Conservation (phyloP, 768 basidiomycete genomes). For the Boletus reticulatus region DNA sequence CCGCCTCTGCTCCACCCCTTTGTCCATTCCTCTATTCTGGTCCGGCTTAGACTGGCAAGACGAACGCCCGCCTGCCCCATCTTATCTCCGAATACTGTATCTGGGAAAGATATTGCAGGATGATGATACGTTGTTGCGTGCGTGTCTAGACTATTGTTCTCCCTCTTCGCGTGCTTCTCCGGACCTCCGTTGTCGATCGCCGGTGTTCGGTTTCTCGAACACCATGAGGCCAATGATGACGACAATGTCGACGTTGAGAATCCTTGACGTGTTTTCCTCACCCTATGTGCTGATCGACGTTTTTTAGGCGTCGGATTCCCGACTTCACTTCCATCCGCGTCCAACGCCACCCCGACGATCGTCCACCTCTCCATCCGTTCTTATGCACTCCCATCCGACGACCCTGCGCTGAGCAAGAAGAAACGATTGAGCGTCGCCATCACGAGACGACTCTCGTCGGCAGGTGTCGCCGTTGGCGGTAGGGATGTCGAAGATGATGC, state of each 20-base stretch:
- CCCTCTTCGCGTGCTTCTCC: neutral
- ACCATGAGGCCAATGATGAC: neutral
- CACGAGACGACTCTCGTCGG: constrained; percentile 21
- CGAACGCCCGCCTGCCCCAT: constrained; percentile 74
- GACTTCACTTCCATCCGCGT: constrained; percentile 27
- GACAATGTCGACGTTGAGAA: neutral
- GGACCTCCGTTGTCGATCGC: neutral
- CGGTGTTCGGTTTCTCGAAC: neutral
- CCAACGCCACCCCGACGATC: constrained; percentile 50
- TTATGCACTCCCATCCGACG: constrained; percentile 48
- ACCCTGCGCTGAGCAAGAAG: constrained; percentile 57
- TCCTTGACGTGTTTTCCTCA: neutral
- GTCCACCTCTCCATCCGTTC: constrained; percentile 75
- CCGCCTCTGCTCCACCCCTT: neutral
- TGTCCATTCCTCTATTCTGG: no score
- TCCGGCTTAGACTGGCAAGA: constrained; percentile 64
- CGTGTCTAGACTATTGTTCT: constrained; percentile 23
- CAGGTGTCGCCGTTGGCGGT: constrained; percentile 3
- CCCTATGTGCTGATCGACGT: constrained; percentile 4
- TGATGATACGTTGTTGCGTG: constrained; percentile 71
- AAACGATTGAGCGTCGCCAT: constrained; percentile 32
- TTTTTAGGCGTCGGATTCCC: constrained; percentile 32
- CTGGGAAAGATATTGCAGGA: constrained; percentile 82
- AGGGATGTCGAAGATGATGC: neutral
- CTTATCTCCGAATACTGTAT: constrained; percentile 72